phyloP scores from a whole-genome alignment of 352 stramenopile genomes.

The Detonula confervacea region DNA sequence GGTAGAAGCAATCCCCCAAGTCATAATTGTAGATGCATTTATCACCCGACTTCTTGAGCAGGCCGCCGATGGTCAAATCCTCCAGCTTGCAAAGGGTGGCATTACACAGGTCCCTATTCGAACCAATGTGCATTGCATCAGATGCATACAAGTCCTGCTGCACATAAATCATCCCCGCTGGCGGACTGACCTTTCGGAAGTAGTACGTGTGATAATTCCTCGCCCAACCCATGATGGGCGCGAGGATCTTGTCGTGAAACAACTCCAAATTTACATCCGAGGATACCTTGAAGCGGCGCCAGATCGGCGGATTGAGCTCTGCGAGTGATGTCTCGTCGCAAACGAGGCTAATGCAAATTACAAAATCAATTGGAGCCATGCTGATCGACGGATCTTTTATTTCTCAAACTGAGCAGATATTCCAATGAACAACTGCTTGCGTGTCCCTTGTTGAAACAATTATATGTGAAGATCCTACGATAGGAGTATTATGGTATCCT shows the following conservation, averaged over 20 bases:
- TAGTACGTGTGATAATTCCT: constrained; percentile 46
- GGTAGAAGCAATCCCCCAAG: constrained; percentile 37
- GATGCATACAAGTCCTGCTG: constrained; percentile 19
- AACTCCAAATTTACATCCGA: constrained; percentile 40
- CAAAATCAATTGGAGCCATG: too few relatives aligned
- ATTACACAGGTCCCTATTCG: background rate
- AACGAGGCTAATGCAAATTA: constrained; percentile 38
- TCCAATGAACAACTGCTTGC: too few relatives aligned
- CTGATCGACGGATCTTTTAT: too few relatives aligned
- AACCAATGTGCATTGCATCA: constrained; percentile 14
- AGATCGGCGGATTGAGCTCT: constrained; percentile 34
- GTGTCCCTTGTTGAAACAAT: too few relatives aligned
- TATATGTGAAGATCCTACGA: too few relatives aligned
- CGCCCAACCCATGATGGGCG: constrained; percentile 35
- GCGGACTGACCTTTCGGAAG: background rate
- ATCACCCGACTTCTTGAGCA: constrained; percentile 32
- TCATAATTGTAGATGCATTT: constrained; percentile 44
- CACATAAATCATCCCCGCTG: constrained; percentile 3
- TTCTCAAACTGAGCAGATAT: too few relatives aligned
- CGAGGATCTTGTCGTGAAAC: constrained; percentile 43
- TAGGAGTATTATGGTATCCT: too few relatives aligned
- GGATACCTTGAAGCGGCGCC: constrained; percentile 32
- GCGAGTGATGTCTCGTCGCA: constrained; percentile 8
- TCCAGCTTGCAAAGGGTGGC: constrained; percentile 17
- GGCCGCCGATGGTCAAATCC: constrained; percentile 18